phyloP scores from a whole-genome alignment of 208 protist genomes.

The Crithidia brevicula region DNA sequence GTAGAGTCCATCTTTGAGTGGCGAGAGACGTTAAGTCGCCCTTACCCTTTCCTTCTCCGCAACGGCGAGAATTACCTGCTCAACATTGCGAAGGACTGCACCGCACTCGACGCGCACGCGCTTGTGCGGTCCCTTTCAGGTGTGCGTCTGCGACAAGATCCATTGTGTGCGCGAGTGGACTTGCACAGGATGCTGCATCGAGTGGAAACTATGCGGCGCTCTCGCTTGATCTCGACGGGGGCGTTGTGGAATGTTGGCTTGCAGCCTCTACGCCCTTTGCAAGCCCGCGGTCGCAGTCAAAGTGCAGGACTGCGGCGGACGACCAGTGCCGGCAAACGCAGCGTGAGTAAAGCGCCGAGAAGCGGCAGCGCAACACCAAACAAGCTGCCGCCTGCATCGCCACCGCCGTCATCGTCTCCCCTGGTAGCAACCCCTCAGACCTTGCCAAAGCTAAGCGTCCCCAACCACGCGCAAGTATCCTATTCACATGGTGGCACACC shows the following conservation, averaged over 20 bases:
- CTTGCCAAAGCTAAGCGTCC: not conserved
- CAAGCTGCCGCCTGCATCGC: not conserved
- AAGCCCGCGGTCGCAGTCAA: slow-evolving; percentile 5
- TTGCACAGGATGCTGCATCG: slow-evolving; percentile 34
- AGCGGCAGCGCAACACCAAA: not conserved
- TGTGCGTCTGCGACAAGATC: slow-evolving; percentile 53
- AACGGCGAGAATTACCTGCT: slow-evolving; percentile 59
- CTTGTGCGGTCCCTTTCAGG: slow-evolving; percentile 40
- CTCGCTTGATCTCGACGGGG: slow-evolving; percentile 43
- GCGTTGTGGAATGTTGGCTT: slow-evolving; percentile 39
- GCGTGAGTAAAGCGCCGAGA: not conserved
- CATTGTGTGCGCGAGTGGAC: slow-evolving; percentile 49
- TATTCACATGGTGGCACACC: not conserved
- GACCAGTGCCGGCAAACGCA: not conserved
- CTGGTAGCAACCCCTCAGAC: not conserved
- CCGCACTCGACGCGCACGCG: slow-evolving; percentile 33
- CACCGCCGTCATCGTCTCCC: not conserved
- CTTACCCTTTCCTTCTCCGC: slow-evolving; percentile 59
- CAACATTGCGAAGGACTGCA: slow-evolving; percentile 57
- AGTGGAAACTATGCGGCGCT: slow-evolving; percentile 38
- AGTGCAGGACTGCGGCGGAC: not conserved
- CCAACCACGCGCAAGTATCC: not conserved
- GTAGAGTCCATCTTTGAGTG: slow-evolving; percentile 71
- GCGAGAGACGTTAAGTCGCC: slow-evolving; percentile 59
- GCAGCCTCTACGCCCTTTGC: slow-evolving; percentile 26